These are phyloP conservation scores for Didymella sp. DNA, from an alignment of 2,329 filamentous ascomycete species.

Conservation along the genomic window DNA sequence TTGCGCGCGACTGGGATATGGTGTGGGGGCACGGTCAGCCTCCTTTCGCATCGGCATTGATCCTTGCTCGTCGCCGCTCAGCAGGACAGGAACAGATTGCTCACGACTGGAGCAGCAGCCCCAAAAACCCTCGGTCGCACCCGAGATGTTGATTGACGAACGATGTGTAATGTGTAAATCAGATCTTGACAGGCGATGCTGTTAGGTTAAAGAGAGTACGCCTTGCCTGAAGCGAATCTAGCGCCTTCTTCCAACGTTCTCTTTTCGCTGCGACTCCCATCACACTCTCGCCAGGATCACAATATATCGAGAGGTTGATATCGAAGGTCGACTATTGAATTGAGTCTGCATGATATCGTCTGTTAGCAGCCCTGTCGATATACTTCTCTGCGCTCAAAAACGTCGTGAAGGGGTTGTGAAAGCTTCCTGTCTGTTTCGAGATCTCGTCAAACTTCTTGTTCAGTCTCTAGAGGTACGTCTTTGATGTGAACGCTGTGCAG, in stretches of 20 bases:
- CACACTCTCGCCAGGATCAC: neutral
- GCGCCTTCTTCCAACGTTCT: neutral
- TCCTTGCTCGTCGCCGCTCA: neutral
- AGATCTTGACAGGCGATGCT: neutral
- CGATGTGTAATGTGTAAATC: neutral
- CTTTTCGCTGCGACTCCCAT: neutral
- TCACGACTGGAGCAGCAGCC: neutral
- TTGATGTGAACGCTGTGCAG: slow-evolving; percentile 15
- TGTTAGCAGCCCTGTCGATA: too few species aligned
- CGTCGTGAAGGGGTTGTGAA: slow-evolving; percentile 6
- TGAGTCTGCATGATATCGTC: neutral
- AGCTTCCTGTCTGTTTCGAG: slow-evolving; percentile 13
- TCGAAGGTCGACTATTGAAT: neutral
- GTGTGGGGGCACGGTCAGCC: slow-evolving; percentile 10
- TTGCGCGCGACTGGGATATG: neutral
- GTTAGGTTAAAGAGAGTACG: neutral
- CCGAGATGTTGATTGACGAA: neutral
- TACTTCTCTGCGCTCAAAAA: neutral
- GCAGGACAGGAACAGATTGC: neutral
- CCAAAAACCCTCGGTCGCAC: neutral
- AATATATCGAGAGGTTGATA: too few species aligned
- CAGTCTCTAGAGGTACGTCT: slow-evolving; percentile 19
- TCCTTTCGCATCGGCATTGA: neutral
- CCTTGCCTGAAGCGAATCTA: neutral
- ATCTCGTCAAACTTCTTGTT: slow-evolving; percentile 21